Base-by-base conservation (phyloP, 2,329 filamentous ascomycete species). In the Penicillium fuscoglaucum region DNA sequence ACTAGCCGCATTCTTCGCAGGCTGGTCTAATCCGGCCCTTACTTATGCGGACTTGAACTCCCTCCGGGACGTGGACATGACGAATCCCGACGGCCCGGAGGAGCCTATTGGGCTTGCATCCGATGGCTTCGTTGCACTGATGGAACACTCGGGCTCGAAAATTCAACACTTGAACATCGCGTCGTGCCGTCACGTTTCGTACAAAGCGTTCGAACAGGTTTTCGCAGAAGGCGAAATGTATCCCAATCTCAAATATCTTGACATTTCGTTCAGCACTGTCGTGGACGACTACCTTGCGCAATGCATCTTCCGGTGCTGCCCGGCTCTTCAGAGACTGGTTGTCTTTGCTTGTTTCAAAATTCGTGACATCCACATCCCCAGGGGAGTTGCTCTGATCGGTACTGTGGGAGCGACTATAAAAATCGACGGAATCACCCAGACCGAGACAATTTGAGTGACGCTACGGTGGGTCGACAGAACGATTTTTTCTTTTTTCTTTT, bases 161-260 rank as follows among this genome's bases (percentile, higher is more conserved):
- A 75, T 98, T 2, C 81, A 82, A 59, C 79, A 83, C 41, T 79
- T 98, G 35, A 90, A 96, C 69, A 80, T 97, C n/a, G 85, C 90
- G 15, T 90, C 89, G 0, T 96, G 91, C 70, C 88, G 93, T 3
- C 89, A 96, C 72, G 93, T 98, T 62, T 83, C 85, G 1, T 80
- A 83, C 35, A 77, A 83, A 17, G 86, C 90, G 0, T 92, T 96
- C 59, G 86, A 90, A 61, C 82, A 87, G 10, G 87, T 89, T 0
- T 97, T 98, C 68, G 79, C 82, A 53, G 74, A 77, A 9, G 81
- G 80, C 26, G 84, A 82, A 45, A 70, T 64, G 24, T 97, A 96
- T 65, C 86, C 88, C 0, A 79, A 85, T 12, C 80, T 98, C 35
- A 78, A 80, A 60, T 84, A 89, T 57, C 78, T 96, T 44, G 91